Evolutionary conservation across 2,329 filamentous ascomycete species (phyloP).

Genomic region (Hymenoscyphus repandus): DNA sequence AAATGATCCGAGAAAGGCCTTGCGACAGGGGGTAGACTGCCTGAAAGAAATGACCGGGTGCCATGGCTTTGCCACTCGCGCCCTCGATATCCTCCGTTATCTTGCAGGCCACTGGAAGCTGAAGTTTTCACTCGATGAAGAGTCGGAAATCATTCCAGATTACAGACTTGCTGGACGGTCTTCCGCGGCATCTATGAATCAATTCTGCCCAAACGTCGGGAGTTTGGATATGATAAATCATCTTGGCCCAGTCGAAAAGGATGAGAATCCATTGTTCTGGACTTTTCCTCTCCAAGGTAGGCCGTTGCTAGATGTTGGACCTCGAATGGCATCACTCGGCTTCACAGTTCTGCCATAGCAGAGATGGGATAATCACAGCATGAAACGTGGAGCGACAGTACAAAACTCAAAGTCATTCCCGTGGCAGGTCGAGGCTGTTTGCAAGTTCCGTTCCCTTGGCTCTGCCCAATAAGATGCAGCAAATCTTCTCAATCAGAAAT

Average conservation of each 20-base stretch:
- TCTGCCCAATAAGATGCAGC: too few relatives aligned
- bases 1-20: slow-evolving; percentile 16
- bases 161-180: slow-evolving; percentile 30
- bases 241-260: slow-evolving; percentile 6
- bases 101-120: slow-evolving; percentile 56
- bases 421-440: too few relatives aligned
- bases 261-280: slow-evolving; percentile 27
- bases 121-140: slow-evolving; percentile 40
- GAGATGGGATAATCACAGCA: not conserved
- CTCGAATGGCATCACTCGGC: slow-evolving; percentile 6
- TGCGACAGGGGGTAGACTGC: slow-evolving; percentile 51
- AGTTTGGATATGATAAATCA: slow-evolving; percentile 30
- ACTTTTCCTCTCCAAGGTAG: slow-evolving; percentile 28
- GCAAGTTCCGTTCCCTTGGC: too few relatives aligned
- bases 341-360: not conserved
- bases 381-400: too few relatives aligned
- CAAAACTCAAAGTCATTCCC: too few relatives aligned
- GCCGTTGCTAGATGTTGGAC: slow-evolving; percentile 17
- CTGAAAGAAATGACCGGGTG: slow-evolving; percentile 53
- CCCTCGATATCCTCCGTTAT: slow-evolving; percentile 45
- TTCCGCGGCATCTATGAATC: slow-evolving; percentile 15
- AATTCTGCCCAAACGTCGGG: slow-evolving; percentile 23
- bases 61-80: slow-evolving; percentile 26
- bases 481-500: too few relatives aligned
- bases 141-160: slow-evolving; percentile 32